Base-by-base conservation (phyloP, 345 rosid genomes). In the Aethionema arabicum region DNA sequence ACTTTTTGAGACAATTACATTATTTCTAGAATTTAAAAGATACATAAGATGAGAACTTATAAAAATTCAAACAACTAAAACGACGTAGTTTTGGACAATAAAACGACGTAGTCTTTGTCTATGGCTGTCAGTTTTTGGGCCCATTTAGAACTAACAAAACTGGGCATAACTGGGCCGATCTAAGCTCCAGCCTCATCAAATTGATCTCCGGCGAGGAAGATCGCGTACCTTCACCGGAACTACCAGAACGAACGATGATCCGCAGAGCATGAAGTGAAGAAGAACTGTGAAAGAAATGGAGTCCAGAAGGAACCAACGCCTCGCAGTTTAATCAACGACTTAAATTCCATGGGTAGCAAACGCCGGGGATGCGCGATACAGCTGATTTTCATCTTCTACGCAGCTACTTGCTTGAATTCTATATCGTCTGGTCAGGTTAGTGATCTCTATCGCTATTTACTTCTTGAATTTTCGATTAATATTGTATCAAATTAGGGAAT, bases 191-290 rank as follows among this genome's bases (percentile, higher is more conserved):
- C 61, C 2, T 43, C 52, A 4, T 53, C 15, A 10, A 56, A 32
- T 47, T 39, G 4, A 41, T 49, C 58, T 11, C 72, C 72, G 65
- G 66, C 72, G 59, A 59, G 21, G 8, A 31, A 36, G 27, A 56
- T n/a, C 46, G 57, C 5, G 42, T 15, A 51, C 16, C 32, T 53
- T 67, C 59, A 51, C 46, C 72, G 72, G 59, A 30, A 55, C 37
- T 0, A 48, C 6, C 56, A 12, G 14, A 36, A 21, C 27, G 27
- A 36, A 54, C 43, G 16, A 39, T 48, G 35, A 7, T 52, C 27
- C 42, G 32, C 38, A 15, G 32, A 54, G 31, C 30, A 14, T 21
- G 37, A 47, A 52, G 42, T 12, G 47, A 32, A 48, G 12, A 48
- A 36, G 48, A 55, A 39, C 35, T 44, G n/a, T 5, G 44, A 32